Conservation (phyloP, 805 yeast species). For the Metschnikowia anglica region DNA sequence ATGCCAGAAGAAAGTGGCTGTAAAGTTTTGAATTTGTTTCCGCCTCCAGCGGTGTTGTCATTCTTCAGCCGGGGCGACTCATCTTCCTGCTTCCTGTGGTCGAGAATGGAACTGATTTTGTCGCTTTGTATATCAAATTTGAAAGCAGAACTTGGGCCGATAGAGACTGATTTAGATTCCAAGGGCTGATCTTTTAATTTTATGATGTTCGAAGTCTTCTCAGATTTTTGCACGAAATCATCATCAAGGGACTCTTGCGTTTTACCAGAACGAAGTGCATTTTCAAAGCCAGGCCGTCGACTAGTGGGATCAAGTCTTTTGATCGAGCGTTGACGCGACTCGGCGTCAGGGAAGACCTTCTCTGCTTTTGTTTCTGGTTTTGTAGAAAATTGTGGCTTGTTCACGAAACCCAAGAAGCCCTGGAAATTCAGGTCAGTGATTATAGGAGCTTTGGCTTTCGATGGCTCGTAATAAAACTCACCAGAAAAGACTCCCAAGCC, state of each 20-base stretch:
- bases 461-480: slow-evolving; percentile 36
- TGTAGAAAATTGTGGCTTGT: slow-evolving; percentile 31
- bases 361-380: not conserved
- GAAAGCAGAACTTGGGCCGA: slow-evolving; percentile 40
- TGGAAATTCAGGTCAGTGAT: slow-evolving; percentile 17
- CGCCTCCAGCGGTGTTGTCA: not conserved
- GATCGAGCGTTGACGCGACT: not conserved
- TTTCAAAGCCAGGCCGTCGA: slow-evolving; percentile 15
- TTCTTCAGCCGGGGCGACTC: not conserved
- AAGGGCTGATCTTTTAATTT: slow-evolving; percentile 29
- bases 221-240: slow-evolving; percentile 26
- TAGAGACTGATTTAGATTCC: slow-evolving; percentile 1
- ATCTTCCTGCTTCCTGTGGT: not conserved
- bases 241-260: slow-evolving; percentile 25
- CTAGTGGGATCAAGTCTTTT: slow-evolving; percentile 9
- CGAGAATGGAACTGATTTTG: slow-evolving; percentile 27
- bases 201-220: slow-evolving; percentile 30
- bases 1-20: not conserved
- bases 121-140: slow-evolving; percentile 34
- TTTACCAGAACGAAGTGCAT: slow-evolving; percentile 15
- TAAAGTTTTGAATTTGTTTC: not conserved
- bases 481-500: slow-evolving; percentile 33
- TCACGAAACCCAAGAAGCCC: slow-evolving; percentile 37
- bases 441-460: slow-evolving; percentile 1
- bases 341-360: slow-evolving; percentile 10